Evolutionary conservation across 768 basidiomycete genomes (phyloP), one percentile per base, ranked within the genome.

Genomic region (Lentinula detonsa): DNA sequence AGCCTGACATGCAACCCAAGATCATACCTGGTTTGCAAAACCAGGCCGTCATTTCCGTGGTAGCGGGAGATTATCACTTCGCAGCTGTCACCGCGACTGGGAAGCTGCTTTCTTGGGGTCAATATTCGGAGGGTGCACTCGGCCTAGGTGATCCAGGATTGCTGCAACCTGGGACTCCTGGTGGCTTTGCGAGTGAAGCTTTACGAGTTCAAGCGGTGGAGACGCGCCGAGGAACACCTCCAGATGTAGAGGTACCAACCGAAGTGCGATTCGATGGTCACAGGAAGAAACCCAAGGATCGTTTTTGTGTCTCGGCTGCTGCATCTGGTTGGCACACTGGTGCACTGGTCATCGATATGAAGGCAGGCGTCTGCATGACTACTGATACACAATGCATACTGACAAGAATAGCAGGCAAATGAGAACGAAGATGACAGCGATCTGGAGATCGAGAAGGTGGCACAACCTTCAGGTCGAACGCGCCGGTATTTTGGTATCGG

Each of bases 261-360:
- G 84, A 85, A 71, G 87, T 95, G 46, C 75, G 79, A 62, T 95
- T 95, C 67, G 86, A 86, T 65, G 79, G 85, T 64, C 76, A 70
- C n/a, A 73, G 72, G 58, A 81, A 78, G 66, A 74, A 71, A 52
- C 72, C 70, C 21, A 83, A 78, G 61, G 77, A 86, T 52, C 78
- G 79, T 64, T 97, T 91, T 68, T 93, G 91, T 65, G 90, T 96
- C 65, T 82, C 82, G 1, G 85, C 87, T 5, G 82, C 92, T 4
- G 92, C 95, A 2, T 81, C 85, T 0, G 95, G 95, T 9, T 96
- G 94, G 95, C 95, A 98, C 67, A 90, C 83, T 60, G 95, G 93
- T 7, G 93, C 93, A 1, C 76, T 98, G 51, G 91, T 92, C 3
- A 87, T 96, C 43, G 91, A 93, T 69, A 76, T 93, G 31, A 86